phyloP scores from a whole-genome alignment of 352 stramenopile genomes.

The Pythium brachiatum region DNA sequence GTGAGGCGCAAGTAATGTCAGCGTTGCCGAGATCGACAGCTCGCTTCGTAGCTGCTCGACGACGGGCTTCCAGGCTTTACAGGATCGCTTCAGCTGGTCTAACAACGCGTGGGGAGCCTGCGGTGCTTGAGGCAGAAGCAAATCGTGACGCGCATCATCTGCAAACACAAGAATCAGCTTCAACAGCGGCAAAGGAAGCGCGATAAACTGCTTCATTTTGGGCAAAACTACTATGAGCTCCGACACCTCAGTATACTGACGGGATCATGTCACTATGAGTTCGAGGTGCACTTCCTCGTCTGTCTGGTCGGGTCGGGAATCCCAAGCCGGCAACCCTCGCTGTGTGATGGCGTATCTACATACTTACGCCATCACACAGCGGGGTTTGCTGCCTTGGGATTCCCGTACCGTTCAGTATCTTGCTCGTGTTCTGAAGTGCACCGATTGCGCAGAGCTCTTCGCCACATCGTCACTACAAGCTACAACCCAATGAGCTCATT shows the following conservation, averaged over 20 bases:
- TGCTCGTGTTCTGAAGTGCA: too few relatives aligned
- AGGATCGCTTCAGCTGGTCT: not conserved
- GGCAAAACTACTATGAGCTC: not conserved
- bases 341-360: too few relatives aligned
- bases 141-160: not conserved
- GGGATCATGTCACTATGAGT: too few relatives aligned
- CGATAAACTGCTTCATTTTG: not conserved
- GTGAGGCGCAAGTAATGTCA: not conserved
- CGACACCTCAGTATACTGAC: not conserved
- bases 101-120: not conserved
- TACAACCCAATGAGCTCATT: too few relatives aligned
- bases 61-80: not conserved
- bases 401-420: too few relatives aligned
- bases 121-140: not conserved
- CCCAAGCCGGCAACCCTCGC: too few relatives aligned
- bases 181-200: not conserved
- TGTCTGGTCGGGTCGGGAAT: too few relatives aligned
- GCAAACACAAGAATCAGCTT: constrained; percentile 1
- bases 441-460: too few relatives aligned
- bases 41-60: not conserved
- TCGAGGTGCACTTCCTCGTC: too few relatives aligned
- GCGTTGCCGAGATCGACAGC: not conserved
- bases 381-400: too few relatives aligned
- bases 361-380: too few relatives aligned
- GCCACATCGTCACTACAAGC: too few relatives aligned